phyloP scores from a whole-genome alignment of 768 basidiomycete genomes.

The Paxillus involutus region DNA sequence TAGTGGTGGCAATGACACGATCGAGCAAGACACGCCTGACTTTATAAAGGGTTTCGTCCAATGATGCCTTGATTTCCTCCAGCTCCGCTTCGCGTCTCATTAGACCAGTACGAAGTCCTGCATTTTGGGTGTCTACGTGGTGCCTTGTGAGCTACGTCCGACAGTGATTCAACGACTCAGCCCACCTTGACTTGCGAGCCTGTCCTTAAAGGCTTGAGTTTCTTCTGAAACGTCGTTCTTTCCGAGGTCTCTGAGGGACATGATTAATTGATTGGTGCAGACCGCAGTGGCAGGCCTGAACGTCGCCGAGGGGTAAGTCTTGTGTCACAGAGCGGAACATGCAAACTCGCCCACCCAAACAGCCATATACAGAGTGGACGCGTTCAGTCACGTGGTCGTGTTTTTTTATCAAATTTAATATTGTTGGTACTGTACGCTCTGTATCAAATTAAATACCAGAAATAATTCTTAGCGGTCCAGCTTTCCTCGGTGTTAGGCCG shows the following conservation, averaged over 20 bases:
- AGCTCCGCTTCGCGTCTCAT: conserved; percentile 39
- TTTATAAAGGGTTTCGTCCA: conserved; percentile 39
- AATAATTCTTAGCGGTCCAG: too few species aligned
- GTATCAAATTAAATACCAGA: too few species aligned
- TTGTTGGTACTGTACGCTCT: not conserved
- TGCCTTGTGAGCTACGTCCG: conserved; percentile 3
- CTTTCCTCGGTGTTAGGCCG: too few species aligned
- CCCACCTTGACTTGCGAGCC: conserved; percentile 36
- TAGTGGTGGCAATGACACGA: conserved; percentile 2
- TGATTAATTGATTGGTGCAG: conserved; percentile 23
- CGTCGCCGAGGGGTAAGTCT: not conserved
- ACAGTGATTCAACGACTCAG: not conserved
- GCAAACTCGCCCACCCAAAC: conserved; percentile 22
- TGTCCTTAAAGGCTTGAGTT: conserved; percentile 35
- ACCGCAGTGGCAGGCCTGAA: conserved; percentile 3
- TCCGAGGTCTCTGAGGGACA: conserved; percentile 40
- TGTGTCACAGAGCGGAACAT: not conserved
- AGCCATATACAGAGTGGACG: conserved; percentile 26
- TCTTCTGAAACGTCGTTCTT: conserved; percentile 41
- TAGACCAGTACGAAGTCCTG: conserved; percentile 32
- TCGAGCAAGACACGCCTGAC: conserved; percentile 16
- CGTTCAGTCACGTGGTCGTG: conserved; percentile 34
- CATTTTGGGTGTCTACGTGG: conserved; percentile 35
- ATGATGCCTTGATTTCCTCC: conserved; percentile 29
- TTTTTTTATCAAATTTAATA: conserved; percentile 1